Evolutionary conservation across 2,329 filamentous ascomycete genomes (phyloP).

Genomic region (Xylariaceae sp.): DNA sequence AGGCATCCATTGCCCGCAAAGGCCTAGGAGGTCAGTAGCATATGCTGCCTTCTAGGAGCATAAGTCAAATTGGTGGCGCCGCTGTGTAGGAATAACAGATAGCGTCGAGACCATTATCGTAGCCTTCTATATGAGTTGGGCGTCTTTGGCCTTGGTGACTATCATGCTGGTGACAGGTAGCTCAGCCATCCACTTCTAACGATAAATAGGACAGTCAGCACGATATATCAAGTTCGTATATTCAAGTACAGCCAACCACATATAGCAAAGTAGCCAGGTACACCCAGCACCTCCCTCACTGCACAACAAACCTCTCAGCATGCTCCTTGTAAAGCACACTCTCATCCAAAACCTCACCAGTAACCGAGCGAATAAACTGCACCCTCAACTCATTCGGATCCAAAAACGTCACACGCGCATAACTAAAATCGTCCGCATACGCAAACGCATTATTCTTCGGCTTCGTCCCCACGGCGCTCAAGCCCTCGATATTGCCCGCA

Average conservation of each 20-base stretch:
- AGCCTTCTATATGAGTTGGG: too few relatives aligned
- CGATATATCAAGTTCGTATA: neutral
- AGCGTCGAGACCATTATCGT: neutral
- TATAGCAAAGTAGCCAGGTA: too few relatives aligned
- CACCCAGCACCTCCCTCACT: too few relatives aligned
- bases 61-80: neutral
- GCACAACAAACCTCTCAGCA: conserved; percentile 42
- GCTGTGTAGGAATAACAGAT: neutral
- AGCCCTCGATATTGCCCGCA: conserved; percentile 55
- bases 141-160: too few relatives aligned
- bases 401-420: conserved; percentile 46
- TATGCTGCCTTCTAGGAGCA: too few relatives aligned
- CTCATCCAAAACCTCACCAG: conserved; percentile 47
- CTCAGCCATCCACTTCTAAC: too few relatives aligned
- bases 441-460: conserved; percentile 45
- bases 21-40: neutral
- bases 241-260: neutral
- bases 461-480: conserved; percentile 41
- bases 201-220: too few relatives aligned
- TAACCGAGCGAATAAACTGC: conserved; percentile 49
- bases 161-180: too few relatives aligned
- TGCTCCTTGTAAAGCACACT: conserved; percentile 50
- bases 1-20: neutral
- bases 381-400: conserved; percentile 46
- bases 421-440: conserved; percentile 52